Conservation (phyloP, 805 yeast genomes). For the Schwanniomyces vanrijiae region DNA sequence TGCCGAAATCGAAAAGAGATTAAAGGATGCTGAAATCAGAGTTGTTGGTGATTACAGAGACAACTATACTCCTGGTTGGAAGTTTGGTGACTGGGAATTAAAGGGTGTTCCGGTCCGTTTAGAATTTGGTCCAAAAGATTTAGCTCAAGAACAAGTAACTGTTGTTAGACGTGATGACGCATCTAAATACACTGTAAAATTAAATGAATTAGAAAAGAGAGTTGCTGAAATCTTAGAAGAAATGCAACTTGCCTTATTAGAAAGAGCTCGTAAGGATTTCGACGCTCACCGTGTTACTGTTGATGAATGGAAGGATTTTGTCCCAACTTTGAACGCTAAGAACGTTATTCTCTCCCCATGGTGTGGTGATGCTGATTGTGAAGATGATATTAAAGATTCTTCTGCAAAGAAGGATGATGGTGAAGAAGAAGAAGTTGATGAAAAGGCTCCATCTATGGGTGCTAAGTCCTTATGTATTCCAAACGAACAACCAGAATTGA, state of each 20-base stretch:
- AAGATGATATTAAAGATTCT: conserved; percentile 92
- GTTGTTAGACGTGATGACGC: conserved; percentile 94
- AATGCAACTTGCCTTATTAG: conserved; percentile 74
- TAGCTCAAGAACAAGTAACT: conserved; percentile 72
- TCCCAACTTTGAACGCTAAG: conserved; percentile 86
- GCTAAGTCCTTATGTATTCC: conserved; percentile 98
- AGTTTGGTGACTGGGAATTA: conserved; percentile 95
- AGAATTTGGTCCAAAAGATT: conserved; percentile 96
- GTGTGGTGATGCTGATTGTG: conserved; percentile 95
- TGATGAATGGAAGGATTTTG: conserved; percentile 87
- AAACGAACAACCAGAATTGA: conserved; percentile 82
- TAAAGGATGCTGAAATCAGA: conserved; percentile 65
- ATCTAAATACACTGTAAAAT: conserved; percentile 64
- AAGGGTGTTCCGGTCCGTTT: conserved; percentile 93
- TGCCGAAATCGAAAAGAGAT: conserved; percentile 60
- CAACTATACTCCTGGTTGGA: conserved; percentile 98
- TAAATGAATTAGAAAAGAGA: conserved; percentile 62
- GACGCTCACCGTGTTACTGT: conserved; percentile 83
- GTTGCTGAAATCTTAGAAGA: conserved; percentile 78
- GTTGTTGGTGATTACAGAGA: conserved; percentile 86
- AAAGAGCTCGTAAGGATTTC: conserved; percentile 76
- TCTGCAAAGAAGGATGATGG: conserved; percentile 80
- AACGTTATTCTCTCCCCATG: conserved; percentile 93
- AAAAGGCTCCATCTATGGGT: conserved; percentile 98
- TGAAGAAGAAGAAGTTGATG: conserved; percentile 84